Evolutionary conservation across 2,329 filamentous ascomycete genomes (phyloP), one percentile per base, ranked within the genome.

Genomic region (Alternaria ethzedia): DNA sequence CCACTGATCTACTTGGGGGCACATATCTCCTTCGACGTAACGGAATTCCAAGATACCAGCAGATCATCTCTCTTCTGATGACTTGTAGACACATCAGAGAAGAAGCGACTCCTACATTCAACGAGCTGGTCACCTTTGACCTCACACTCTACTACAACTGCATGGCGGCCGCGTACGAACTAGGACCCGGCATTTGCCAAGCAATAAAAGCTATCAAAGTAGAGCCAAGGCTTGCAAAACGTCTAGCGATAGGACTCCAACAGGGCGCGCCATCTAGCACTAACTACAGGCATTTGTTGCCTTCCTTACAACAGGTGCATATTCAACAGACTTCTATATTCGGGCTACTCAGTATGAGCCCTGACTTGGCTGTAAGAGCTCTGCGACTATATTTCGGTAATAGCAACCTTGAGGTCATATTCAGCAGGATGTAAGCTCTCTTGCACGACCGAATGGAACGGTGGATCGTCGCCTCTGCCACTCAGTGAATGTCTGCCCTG

Each of bases 81-180:
- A 45, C 56, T 5, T 63, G 56, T 45, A 46, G 45, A 36, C n/a
- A 20, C 5, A 51, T 45, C 5, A 51, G 60, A 26, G 21, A 32
- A 15, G 60, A 63, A 55, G 30, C 60, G 23, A 44, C 30, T 2
- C 17, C 60, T 8, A 51, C 13, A 6, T 63, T 63, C 57, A 50
- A 63, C 13, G 50, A 52, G 6, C 20, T 58, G 13, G 56, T 59
- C 12, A 55, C 25, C 12, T 63, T 63, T 28, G 60, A 63, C 20
- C 30, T 63, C 7, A 59, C 56, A 10, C 28, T 21, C 7, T 55
- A 55, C 20, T 55, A 55, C 25, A 54, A 63, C 25, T 49, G 43
- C 15, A 59, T 59, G 56, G 50, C 50, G 11, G 56, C 49, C n/a
- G 56, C 25, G 2, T 63, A 54, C 44, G 60, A 59, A 43, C 26